phyloP scores from a whole-genome alignment of 2,329 filamentous ascomycete genomes.

The Pseudocercospora pini-densiflorae region DNA sequence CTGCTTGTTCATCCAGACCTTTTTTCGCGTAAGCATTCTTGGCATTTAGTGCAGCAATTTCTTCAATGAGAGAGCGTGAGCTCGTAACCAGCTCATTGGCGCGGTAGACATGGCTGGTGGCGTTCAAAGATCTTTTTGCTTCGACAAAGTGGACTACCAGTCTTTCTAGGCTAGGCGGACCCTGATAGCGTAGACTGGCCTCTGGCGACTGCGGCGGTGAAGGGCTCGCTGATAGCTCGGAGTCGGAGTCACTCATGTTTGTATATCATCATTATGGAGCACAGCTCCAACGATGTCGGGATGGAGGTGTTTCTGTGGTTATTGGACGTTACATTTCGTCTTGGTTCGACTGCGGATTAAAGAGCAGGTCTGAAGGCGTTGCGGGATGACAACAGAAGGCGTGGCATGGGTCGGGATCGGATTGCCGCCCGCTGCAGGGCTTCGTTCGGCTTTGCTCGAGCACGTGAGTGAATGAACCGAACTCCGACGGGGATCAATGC shows the following conservation, averaged over 20 bases:
- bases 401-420: neutral
- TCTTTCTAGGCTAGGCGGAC: constrained; percentile 65
- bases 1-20: constrained; percentile 50
- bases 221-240: constrained; percentile 29
- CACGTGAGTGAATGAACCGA: neutral
- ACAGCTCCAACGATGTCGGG: neutral
- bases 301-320: neutral
- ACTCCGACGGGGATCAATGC: neutral
- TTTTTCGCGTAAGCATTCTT: constrained; percentile 50
- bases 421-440: neutral
- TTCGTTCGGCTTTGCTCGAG: neutral
- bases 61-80: constrained; percentile 76
- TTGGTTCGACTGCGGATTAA: too few relatives aligned
- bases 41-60: constrained; percentile 71
- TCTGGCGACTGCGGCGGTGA: constrained; percentile 49
- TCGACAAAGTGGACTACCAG: constrained; percentile 84
- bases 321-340: neutral
- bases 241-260: constrained; percentile 27
- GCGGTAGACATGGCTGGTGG: constrained; percentile 77
- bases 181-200: constrained; percentile 42
- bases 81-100: constrained; percentile 83
- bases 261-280: constrained; percentile 1
- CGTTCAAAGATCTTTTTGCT: constrained; percentile 84
- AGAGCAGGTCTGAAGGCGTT: neutral
- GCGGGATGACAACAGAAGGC: neutral